Percentiles rank a stretch among this genome's conserved stretches.
Evolutionary conservation across 306 rosid genomes (phyloP).

Genomic region (Erythrophleum fordii): DNA sequence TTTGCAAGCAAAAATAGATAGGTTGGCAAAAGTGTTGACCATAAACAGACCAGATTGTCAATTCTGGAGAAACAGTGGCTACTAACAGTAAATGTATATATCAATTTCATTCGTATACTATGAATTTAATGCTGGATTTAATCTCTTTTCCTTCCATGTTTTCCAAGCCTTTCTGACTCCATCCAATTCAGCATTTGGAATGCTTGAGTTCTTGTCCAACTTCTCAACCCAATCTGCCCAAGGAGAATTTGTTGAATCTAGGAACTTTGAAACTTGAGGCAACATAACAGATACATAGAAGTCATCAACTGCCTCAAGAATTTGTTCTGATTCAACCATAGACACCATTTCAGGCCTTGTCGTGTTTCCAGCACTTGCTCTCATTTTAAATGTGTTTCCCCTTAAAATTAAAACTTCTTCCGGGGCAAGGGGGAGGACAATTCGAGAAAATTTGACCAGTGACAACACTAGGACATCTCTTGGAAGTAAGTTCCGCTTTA

Average conservation of each 20-base stretch:
- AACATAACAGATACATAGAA: slow-evolving; percentile 74
- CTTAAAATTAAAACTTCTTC: slow-evolving; percentile 74
- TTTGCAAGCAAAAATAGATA: background rate
- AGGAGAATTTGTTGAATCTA: slow-evolving; percentile 76
- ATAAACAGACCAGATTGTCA: slow-evolving; percentile 11
- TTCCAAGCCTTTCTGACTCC: slow-evolving; percentile 81
- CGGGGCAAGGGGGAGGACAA: slow-evolving; percentile 84
- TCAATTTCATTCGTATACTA: slow-evolving; percentile 27
- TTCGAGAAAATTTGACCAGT: slow-evolving; percentile 71
- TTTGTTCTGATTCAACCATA: slow-evolving; percentile 76
- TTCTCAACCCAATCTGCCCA: slow-evolving; percentile 86
- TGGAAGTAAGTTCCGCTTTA: slow-evolving; percentile 82
- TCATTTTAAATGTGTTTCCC: slow-evolving; percentile 69
- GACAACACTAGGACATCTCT: slow-evolving; percentile 67
- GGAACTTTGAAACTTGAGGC: slow-evolving; percentile 71
- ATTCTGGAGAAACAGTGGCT: slow-evolving; percentile 3
- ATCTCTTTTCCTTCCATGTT: slow-evolving; percentile 66
- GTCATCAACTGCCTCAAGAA: slow-evolving; percentile 63
- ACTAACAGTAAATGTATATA: slow-evolving; percentile 20
- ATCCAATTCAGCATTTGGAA: slow-evolving; percentile 65
- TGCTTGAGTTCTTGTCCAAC: slow-evolving; percentile 67
- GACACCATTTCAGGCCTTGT: slow-evolving; percentile 76
- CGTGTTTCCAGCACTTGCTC: slow-evolving; percentile 55
- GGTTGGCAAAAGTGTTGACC: background rate
- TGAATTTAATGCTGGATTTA: slow-evolving; percentile 34